phyloP scores from a whole-genome alignment of 257 asterid species.

The Primulina tabacum region DNA sequence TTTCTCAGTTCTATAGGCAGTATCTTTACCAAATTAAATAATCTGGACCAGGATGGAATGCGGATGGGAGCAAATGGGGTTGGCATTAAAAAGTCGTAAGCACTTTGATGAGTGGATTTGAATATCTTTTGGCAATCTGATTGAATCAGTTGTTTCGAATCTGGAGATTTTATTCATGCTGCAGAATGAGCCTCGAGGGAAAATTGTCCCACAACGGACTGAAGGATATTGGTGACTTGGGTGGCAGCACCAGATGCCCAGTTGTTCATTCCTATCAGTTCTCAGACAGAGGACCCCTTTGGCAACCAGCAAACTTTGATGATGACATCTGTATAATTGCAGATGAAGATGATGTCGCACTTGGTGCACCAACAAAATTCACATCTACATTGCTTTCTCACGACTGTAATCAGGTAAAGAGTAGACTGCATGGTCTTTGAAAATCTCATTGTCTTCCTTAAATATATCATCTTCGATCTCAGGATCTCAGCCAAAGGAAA shows the following conservation, averaged over 20 bases:
- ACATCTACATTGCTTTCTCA: conserved; percentile 42
- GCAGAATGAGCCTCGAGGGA: conserved; percentile 60
- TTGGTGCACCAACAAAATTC: conserved; percentile 58
- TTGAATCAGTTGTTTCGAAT: conserved; percentile 19
- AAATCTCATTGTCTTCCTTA: conserved; percentile 4
- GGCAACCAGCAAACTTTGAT: conserved; percentile 72
- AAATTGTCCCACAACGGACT: conserved; percentile 62
- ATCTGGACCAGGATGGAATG: conserved; percentile 60
- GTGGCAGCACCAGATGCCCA: conserved; percentile 48
- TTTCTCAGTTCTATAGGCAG: conserved; percentile 7
- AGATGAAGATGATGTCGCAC: conserved; percentile 57
- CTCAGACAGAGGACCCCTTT: conserved; percentile 47
- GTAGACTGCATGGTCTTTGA: conserved; percentile 19
- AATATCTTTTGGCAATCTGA: conserved; percentile 9
- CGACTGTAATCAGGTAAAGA: conserved; percentile 67
- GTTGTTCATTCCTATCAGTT: conserved; percentile 46
- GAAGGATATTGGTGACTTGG: conserved; percentile 51
- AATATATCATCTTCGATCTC: conserved; percentile 13
- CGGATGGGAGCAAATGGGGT: conserved; percentile 42
- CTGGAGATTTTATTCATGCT: conserved; percentile 28
- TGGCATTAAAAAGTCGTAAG: conserved; percentile 71
- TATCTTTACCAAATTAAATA: conserved; percentile 20
- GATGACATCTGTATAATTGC: conserved; percentile 91
- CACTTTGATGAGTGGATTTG: conserved; percentile 17
- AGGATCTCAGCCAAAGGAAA: conserved; percentile 8